These are phyloP conservation scores for Malus sylvestris DNA, from an alignment of 306 rosid species.

Conservation along the genomic window DNA sequence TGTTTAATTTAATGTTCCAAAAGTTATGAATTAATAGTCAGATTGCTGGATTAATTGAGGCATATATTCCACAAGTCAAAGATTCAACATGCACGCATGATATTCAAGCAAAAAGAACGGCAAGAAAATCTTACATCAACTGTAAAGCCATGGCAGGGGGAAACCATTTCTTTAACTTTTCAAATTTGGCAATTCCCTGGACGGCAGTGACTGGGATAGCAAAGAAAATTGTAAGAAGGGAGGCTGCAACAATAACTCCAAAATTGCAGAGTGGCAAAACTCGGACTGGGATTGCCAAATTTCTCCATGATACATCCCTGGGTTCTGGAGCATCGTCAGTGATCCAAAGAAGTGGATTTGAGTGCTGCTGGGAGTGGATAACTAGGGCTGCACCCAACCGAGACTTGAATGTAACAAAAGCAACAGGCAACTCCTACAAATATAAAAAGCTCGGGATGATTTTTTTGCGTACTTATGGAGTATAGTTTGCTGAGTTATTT, in stretches of 20 bases:
- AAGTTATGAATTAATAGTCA: neutral
- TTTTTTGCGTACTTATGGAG: neutral
- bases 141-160: slow-evolving; percentile 86
- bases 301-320: slow-evolving; percentile 92
- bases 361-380: slow-evolving; percentile 68
- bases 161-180: slow-evolving; percentile 83
- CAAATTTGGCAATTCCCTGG: slow-evolving; percentile 89
- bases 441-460: neutral
- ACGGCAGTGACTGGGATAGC: slow-evolving; percentile 86
- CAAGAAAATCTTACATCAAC: slow-evolving; percentile 50
- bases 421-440: slow-evolving; percentile 72
- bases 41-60: neutral
- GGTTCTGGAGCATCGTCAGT: slow-evolving; percentile 81
- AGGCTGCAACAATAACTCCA: slow-evolving; percentile 58
- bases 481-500: neutral
- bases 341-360: slow-evolving; percentile 72
- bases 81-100: neutral
- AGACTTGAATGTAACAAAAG: slow-evolving; percentile 79
- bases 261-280: slow-evolving; percentile 51
- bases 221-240: slow-evolving; percentile 74
- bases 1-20: neutral
- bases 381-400: slow-evolving; percentile 64
- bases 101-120: neutral
- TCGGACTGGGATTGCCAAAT: slow-evolving; percentile 50
- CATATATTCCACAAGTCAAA: neutral